Evolutionary conservation across 2,329 filamentous ascomycete species (phyloP), one percentile per base, ranked within the genome.

Genomic region (Colletotrichum sansevieriae): DNA sequence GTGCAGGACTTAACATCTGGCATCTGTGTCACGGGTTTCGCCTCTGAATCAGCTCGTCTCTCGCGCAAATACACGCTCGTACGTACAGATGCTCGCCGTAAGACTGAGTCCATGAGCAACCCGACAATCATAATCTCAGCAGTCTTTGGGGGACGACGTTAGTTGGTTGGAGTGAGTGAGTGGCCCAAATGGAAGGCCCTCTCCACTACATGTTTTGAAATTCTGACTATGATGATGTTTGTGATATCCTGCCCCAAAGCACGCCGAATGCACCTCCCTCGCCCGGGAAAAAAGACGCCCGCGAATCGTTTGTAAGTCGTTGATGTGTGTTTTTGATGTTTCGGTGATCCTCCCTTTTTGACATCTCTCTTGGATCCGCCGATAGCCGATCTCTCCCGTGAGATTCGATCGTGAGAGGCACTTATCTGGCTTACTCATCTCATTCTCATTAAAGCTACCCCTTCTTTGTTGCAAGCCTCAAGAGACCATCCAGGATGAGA

Each of bases 281-380:
- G 59, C 59, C 47, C n/a, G 22, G 9, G 9, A 15, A 18, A 49
- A 39, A 60, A 29, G 37, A 62, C 46, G 59, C 59, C 59, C 44
- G 47, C 49, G 57, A 60, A 60, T 60, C 57, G 44, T 60, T 60
- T 60, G 57, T 33, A 35, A 43, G 56, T 59, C n/a, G 56, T 49
- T 37, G 56, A 37, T 43, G 54, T 55, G 33, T 57, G 12, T 43
- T 1, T 39, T 20, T 58, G 22, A 12, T 39, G 37, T 15, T 39
- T 15, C 37, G 10, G 37, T 12, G 11, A 11, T 13, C 37, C 15
- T n/a, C 49, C 6, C 25, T 29, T 35, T 12, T n/a, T 9, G 12
- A 3, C 18, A 8, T 51, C 20, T 25, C 29, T 29, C 29, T 29
- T 29, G 25, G 4, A 7, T 29, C 25, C 25, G 7, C 4, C 25